A percentile compares a stretch with the other conserved stretches of the same genome.
Evolutionary conservation across 805 yeast species (phyloP).

Genomic region (Nakazawaea molendinolei): DNA sequence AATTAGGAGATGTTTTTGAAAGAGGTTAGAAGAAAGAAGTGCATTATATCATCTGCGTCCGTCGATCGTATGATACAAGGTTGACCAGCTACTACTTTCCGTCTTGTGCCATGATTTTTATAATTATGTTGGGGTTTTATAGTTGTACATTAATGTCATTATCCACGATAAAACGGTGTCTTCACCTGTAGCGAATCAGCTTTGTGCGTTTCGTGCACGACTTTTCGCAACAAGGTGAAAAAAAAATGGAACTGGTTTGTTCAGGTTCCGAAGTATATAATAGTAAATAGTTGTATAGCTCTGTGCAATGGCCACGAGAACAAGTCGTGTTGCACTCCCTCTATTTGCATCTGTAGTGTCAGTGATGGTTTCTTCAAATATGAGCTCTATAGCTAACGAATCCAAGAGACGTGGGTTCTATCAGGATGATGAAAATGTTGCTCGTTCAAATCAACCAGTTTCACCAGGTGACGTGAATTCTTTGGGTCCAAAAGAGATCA

Average conservation of each 20-base stretch:
- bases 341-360: not conserved
- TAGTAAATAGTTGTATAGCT: not conserved
- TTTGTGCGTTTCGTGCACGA: too few relatives aligned
- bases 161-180: conserved; percentile 1
- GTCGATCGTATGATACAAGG: conserved; percentile 1
- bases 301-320: not conserved
- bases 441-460: conserved; percentile 43
- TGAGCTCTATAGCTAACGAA: not conserved
- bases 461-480: conserved; percentile 33
- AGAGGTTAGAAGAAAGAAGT: not conserved
- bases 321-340: conserved; percentile 2
- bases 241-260: not conserved
- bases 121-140: conserved; percentile 8
- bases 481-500: conserved; percentile 39
- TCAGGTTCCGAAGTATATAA: not conserved
- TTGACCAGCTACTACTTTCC: conserved; percentile 6
- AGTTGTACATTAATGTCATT: conserved; percentile 13
- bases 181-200: too few relatives aligned
- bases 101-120: conserved; percentile 7
- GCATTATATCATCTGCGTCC: conserved; percentile 4
- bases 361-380: not conserved
- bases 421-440: conserved; percentile 41
- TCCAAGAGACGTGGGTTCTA: conserved; percentile 34
- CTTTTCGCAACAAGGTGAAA: not conserved
- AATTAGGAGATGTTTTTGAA: conserved; percentile 1